Percentiles rank a stretch among this genome's conserved stretches.
Evolutionary conservation across 2,329 filamentous ascomycete genomes (phyloP).

Genomic region (Fusarium guadeloupense): DNA sequence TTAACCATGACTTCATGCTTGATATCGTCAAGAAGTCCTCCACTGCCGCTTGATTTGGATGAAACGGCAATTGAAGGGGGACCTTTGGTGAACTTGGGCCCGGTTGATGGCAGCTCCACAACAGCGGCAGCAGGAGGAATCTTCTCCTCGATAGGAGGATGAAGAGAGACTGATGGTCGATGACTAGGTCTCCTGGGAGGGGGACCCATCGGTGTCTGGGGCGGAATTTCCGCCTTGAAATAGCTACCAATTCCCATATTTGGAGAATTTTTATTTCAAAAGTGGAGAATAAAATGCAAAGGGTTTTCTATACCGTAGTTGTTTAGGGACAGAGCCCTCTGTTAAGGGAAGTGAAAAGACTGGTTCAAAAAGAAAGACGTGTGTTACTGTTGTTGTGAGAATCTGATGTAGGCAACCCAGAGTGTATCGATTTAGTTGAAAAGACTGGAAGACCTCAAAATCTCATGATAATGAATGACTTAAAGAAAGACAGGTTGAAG

Average conservation of each 20-base stretch:
- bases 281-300: background rate
- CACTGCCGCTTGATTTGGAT: constrained; percentile 53
- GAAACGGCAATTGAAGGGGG: constrained; percentile 64
- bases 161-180: constrained; percentile 36
- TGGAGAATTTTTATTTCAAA: constrained; percentile 19
- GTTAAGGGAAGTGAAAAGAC: background rate
- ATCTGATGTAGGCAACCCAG: background rate
- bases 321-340: background rate
- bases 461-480: constrained; percentile 3
- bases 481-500: constrained; percentile 12
- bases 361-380: background rate
- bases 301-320: background rate
- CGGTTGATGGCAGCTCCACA: constrained; percentile 60
- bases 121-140: constrained; percentile 48
- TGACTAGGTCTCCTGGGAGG: constrained; percentile 27
- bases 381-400: background rate
- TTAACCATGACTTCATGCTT: constrained; percentile 87
- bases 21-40: constrained; percentile 73
- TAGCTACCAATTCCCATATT: constrained; percentile 71
- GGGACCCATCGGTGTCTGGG: constrained; percentile 25
- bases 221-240: constrained; percentile 61
- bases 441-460: constrained; percentile 22
- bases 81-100: constrained; percentile 59
- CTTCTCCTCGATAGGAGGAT: constrained; percentile 51
- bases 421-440: background rate